These are phyloP conservation scores for Pythium vanterpoolii DNA, from an alignment of 352 stramenopile genomes.

Conservation along the genomic window DNA sequence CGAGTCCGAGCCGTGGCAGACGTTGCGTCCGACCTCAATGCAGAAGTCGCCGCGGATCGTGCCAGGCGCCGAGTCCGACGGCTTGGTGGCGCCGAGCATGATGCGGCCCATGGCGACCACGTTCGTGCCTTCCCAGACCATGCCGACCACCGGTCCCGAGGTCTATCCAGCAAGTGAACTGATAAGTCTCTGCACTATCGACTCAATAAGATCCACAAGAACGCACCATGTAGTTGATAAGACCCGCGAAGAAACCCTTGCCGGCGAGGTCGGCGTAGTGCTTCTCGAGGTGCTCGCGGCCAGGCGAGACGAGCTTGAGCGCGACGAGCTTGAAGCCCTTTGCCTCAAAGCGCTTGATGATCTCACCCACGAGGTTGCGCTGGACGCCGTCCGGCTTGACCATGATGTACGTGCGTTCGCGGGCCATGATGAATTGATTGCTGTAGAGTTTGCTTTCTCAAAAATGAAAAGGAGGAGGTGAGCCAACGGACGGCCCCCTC, in stretches of 20 bases:
- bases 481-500: too few species aligned
- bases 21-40: conserved; percentile 92
- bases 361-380: conserved; percentile 93
- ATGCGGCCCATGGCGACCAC: conserved; percentile 92
- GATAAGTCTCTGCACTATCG: neutral
- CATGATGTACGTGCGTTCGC: conserved; percentile 88
- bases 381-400: conserved; percentile 99
- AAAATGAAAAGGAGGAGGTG: conserved; percentile 8
- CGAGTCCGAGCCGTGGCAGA: conserved; percentile 96
- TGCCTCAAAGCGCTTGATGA: conserved; percentile 97
- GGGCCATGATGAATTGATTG: conserved; percentile 46
- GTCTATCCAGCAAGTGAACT: conserved; percentile 26
- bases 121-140: conserved; percentile 95
- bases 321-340: conserved; percentile 98
- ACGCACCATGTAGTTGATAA: conserved; percentile 95
- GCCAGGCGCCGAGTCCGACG: conserved; percentile 92
- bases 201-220: neutral
- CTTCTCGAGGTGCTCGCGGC: conserved; percentile 78
- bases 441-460: conserved; percentile 15
- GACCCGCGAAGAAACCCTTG: conserved; percentile 92
- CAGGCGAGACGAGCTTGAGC: conserved; percentile 89
- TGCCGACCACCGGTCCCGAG: conserved; percentile 90
- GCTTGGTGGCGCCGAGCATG: conserved; percentile 98
- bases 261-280: conserved; percentile 94
- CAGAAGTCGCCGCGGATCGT: conserved; percentile 98